Percentiles rank a stretch among this genome's conserved stretches.
Conservation (phyloP, 2,329 filamentous ascomycete species). For the Epichloe hybrida region DNA sequence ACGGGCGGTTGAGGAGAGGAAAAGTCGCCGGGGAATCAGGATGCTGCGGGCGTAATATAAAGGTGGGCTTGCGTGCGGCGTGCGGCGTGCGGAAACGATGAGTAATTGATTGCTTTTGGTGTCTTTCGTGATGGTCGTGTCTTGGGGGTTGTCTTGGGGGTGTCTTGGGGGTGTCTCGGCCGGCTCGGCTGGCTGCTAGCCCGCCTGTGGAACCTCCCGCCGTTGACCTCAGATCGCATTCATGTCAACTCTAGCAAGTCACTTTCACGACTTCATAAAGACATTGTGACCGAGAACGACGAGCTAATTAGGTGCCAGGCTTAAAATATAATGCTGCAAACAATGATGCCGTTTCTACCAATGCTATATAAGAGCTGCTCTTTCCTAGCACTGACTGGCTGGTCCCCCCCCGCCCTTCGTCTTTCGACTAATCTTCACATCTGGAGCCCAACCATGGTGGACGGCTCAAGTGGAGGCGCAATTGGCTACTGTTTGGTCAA, state of each 20-base stretch:
- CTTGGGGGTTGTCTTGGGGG: too few relatives aligned
- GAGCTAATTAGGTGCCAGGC: too few relatives aligned
- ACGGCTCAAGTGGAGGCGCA: background rate
- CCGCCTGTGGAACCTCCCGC: too few relatives aligned
- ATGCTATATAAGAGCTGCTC: background rate
- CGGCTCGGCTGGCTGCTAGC: background rate
- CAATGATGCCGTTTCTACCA: background rate
- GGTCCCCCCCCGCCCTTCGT: background rate
- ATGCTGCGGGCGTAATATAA: background rate
- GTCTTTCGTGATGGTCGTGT: background rate
- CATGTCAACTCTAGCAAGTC: too few relatives aligned
- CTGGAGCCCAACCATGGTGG: too few relatives aligned
- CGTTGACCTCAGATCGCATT: too few relatives aligned
- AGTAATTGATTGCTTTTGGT: background rate
- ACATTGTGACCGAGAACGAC: too few relatives aligned
- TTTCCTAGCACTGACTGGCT: background rate
- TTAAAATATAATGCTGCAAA: background rate
- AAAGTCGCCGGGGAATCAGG: background rate
- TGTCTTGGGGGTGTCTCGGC: too few relatives aligned
- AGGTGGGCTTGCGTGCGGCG: background rate
- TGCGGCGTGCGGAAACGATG: background rate
- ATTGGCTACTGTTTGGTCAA: background rate
- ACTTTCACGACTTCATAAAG: too few relatives aligned
- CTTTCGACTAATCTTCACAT: background rate
- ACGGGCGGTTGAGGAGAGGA: background rate